A percentile compares a stretch with the other conserved stretches of the same genome.
Conservation (phyloP, 2,329 filamentous ascomycete genomes). For the Nannizziopsis arthrosporioides region DNA sequence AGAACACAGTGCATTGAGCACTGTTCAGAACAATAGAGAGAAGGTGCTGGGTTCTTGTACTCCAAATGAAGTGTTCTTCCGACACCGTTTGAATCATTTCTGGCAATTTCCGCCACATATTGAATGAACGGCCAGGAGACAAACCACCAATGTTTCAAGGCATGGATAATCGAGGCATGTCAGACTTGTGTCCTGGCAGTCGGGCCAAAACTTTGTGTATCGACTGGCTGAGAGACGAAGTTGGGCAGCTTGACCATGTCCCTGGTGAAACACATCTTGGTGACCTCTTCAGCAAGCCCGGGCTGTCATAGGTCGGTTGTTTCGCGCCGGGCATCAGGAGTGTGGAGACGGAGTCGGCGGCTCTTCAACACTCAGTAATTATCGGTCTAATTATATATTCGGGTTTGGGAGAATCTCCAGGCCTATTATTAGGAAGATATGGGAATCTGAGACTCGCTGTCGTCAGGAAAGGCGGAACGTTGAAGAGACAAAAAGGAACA, state of each 20-base stretch:
- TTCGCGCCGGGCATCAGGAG: neutral
- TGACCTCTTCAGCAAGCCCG: neutral
- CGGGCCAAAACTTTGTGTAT: neutral
- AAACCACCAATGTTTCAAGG: conserved; percentile 6
- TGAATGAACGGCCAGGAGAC: neutral
- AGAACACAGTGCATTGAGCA: conserved; percentile 8
- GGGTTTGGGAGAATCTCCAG: neutral
- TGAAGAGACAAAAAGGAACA: too few relatives aligned
- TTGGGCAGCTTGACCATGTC: conserved; percentile 8
- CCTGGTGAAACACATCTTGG: conserved; percentile 6
- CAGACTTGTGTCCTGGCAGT: neutral
- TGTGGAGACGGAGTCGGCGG: conserved; percentile 1
- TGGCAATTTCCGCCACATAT: conserved; percentile 4
- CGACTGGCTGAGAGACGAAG: conserved; percentile 9
- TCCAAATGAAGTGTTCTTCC: conserved; percentile 5
- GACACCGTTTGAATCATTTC: neutral
- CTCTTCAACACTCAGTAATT: neutral
- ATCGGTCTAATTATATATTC: conserved; percentile 4
- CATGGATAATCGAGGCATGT: neutral
- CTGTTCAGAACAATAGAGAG: conserved; percentile 1
- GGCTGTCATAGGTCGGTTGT: conserved; percentile 8
- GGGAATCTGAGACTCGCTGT: too few relatives aligned
- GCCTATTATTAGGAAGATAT: too few relatives aligned
- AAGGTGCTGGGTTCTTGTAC: conserved; percentile 4
- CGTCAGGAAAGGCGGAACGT: too few relatives aligned